Evolutionary conservation across 2,329 filamentous ascomycete genomes (phyloP).

Genomic region (Calonectria multiphialidica): DNA sequence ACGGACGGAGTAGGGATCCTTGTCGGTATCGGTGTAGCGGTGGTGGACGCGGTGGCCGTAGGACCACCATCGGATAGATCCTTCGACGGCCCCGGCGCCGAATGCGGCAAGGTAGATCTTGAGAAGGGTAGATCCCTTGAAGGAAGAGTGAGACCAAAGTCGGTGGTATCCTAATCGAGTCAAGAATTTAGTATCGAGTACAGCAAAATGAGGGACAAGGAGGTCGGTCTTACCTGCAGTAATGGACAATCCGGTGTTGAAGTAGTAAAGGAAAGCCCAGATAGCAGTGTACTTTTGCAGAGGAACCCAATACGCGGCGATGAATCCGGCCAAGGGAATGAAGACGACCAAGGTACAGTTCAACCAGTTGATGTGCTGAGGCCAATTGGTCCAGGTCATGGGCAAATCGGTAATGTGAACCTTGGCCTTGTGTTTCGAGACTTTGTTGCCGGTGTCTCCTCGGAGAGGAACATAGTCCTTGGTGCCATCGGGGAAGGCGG

Average conservation of each 20-base stretch:
- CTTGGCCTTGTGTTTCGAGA: conserved; percentile 73
- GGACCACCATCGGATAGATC: conserved; percentile 75
- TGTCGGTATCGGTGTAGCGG: conserved; percentile 91
- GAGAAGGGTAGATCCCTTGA: conserved; percentile 81
- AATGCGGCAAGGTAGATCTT: conserved; percentile 86
- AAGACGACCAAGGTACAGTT: conserved; percentile 85
- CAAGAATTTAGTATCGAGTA: conserved; percentile 11
- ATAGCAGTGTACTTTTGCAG: conserved; percentile 77
- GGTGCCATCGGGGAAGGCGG: conserved; percentile 64
- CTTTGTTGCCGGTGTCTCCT: conserved; percentile 48
- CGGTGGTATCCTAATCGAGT: conserved; percentile 62
- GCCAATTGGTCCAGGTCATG: conserved; percentile 86
- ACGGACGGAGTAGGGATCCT: conserved; percentile 91
- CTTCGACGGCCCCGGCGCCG: conserved; percentile 86
- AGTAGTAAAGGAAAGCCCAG: conserved; percentile 84
- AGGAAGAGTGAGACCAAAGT: conserved; percentile 88
- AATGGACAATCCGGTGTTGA: conserved; percentile 84
- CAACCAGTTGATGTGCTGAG: conserved; percentile 94
- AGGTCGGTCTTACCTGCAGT: conserved; percentile 77
- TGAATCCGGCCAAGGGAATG: conserved; percentile 79
- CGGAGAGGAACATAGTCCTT: conserved; percentile 66
- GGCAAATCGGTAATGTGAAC: conserved; percentile 84
- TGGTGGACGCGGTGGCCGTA: conserved; percentile 81
- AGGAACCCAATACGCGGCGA: conserved; percentile 84
- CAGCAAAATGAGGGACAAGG: conserved; percentile 6